Evolutionary conservation across 257 asterid species (phyloP).

Genomic region (Fraxinus cuspidata): DNA sequence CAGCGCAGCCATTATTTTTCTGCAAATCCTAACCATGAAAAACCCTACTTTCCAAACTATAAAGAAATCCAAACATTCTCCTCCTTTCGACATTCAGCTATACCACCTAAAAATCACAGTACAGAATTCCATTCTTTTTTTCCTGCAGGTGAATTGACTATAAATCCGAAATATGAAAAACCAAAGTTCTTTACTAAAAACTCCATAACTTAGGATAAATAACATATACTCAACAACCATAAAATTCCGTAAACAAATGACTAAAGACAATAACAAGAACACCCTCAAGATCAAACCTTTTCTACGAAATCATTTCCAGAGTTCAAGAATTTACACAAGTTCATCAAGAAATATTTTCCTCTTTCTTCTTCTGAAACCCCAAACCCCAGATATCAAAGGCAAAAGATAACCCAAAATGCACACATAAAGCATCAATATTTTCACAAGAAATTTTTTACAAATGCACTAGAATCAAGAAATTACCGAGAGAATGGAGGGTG

Average conservation of each 20-base stretch:
- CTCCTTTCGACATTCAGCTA: no score
- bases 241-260: constrained; percentile 19
- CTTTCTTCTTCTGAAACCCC: constrained; percentile 10
- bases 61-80: no score
- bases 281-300: constrained; percentile 20
- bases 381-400: background rate
- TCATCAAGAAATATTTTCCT: no score
- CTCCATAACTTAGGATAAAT: background rate
- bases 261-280: constrained; percentile 10
- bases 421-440: background rate
- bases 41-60: no score
- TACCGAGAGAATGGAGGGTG: constrained; percentile 62
- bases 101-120: constrained; percentile 2
- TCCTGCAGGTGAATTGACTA: background rate
- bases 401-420: constrained; percentile 6
- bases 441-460: background rate
- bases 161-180: constrained; percentile 15
- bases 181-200: background rate
- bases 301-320: no score
- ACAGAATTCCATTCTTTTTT: background rate
- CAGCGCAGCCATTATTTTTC: background rate
- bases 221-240: constrained; percentile 11
- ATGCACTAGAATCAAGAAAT: background rate
- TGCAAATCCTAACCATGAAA: background rate
- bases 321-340: no score